These are phyloP conservation scores for Neurospora sp. DNA, from an alignment of 495 filamentous ascomycete genomes.

Conservation along the genomic window DNA sequence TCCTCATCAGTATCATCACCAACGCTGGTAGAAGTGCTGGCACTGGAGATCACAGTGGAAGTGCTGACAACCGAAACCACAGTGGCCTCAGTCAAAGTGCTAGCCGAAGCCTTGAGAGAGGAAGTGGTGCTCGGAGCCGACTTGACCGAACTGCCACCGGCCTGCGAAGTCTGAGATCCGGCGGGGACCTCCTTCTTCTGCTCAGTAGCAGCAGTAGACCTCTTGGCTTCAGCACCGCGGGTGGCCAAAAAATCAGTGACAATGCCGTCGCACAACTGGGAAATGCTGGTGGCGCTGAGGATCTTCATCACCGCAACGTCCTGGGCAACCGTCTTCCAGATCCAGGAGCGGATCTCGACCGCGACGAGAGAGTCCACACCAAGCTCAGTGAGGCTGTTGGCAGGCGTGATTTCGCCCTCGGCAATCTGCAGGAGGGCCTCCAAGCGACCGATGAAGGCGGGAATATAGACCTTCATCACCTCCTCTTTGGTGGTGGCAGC, in stretches of 20 bases:
- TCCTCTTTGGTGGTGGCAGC: slow-evolving; percentile 3
- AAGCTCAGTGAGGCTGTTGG: slow-evolving; percentile 19
- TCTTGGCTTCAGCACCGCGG: not conserved
- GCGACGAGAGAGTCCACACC: slow-evolving; percentile 43
- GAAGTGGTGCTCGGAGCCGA: not conserved
- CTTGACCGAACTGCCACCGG: not conserved
- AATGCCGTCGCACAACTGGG: slow-evolving; percentile 14
- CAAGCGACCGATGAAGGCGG: slow-evolving; percentile 18
- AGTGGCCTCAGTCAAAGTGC: not conserved
- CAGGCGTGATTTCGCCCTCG: slow-evolving; percentile 13
- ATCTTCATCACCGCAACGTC: slow-evolving; percentile 45
- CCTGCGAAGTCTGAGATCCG: not conserved
- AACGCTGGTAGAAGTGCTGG: not conserved
- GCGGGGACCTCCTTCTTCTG: not conserved
- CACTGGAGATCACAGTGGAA: not conserved
- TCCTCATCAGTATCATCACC: not conserved
- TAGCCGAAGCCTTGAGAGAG: not conserved
- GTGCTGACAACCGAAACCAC: not conserved
- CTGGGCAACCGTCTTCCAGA: slow-evolving; percentile 29
- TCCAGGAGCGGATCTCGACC: slow-evolving; percentile 37
- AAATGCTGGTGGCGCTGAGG: slow-evolving; percentile 30
- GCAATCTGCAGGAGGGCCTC: slow-evolving; percentile 22
- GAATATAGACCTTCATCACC: slow-evolving; percentile 13
- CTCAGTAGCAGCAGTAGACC: not conserved
- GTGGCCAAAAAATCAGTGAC: not conserved